Evolutionary conservation across 305 asterid genomes (phyloP).

Genomic region (Rubia tinctorum): DNA sequence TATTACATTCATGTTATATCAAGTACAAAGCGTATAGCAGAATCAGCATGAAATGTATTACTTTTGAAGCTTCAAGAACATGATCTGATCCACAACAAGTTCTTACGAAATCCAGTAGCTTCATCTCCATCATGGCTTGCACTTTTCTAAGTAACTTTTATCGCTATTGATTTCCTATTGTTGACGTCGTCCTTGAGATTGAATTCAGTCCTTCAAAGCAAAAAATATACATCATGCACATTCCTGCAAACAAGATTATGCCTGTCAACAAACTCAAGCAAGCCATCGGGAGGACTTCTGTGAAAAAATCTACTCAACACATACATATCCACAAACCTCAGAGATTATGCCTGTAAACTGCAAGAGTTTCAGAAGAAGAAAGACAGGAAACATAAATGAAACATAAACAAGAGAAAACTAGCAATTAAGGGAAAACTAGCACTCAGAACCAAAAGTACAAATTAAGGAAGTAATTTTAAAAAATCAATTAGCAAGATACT

Average conservation of each 20-base stretch:
- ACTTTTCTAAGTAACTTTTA: conserved; percentile 26
- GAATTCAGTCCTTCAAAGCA: too few relatives aligned
- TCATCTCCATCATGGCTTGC: conserved; percentile 25
- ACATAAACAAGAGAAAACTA: not conserved
- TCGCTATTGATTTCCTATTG: conserved; percentile 4
- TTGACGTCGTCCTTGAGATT: too few relatives aligned
- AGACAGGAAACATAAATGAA: not conserved
- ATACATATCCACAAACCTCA: conserved; percentile 48
- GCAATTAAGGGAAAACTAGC: too few relatives aligned
- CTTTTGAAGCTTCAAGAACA: not conserved
- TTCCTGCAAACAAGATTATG: conserved; percentile 22
- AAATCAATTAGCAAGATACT: too few relatives aligned
- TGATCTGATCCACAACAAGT: not conserved
- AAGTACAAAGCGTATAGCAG: not conserved
- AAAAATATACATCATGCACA: too few relatives aligned
- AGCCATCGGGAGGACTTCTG: conserved; percentile 95
- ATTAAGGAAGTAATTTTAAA: too few relatives aligned
- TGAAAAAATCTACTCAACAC: conserved; percentile 89
- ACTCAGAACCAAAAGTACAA: too few relatives aligned
- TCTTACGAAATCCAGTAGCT: conserved; percentile 32
- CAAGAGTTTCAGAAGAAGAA: not conserved
- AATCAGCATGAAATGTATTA: not conserved
- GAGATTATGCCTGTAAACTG: conserved; percentile 25
- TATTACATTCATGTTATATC: not conserved
- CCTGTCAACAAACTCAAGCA: conserved; percentile 89